Evolutionary conservation across 805 yeast genomes (phyloP), one percentile per base, ranked within the genome.

Genomic region (Saccharomycopsis selenospora): DNA sequence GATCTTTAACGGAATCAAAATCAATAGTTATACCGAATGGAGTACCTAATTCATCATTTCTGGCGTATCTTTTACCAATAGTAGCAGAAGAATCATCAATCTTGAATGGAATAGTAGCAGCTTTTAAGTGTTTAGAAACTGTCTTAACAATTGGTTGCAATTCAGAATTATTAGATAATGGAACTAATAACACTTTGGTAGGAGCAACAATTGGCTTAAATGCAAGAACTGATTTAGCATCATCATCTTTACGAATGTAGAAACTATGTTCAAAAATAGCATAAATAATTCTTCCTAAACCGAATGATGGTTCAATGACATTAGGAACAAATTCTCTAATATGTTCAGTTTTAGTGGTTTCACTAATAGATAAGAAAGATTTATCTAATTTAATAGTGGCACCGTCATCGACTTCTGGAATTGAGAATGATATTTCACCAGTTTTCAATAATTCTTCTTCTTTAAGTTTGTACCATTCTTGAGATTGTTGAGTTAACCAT

Each of bases 271-370:
- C 99, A 61, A 90, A 85, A 57, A 91, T 68, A 36, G 95, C 78
- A 72, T 93, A 93, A 56, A 93, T 73, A 66, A 95, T 88, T 73
- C 99, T 90, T 52, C 99, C 99, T 64, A 93, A 84, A 78, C 99
- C 99, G 63, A 93, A 93, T 4, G 99, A 93, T 54, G 99, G 99
- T 72, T 93, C 99, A 61, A 93, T 93, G 53, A 93, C 99, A 65
- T 86, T 89, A 54, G 99, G 99, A 57, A 87, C 86, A 71, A 71
- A 93, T 71, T 95, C 99, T 64, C 98, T 86, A 50, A 93, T 75
- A 66, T 90, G 96, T 70, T 88, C 95, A 45, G 83, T 82, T 63
- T 80, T 82, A 48, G 83, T 80, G 64, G 78, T 82, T 72, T 85
- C 80, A 59, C 77, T 86, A 62, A 93, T 88, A 56, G 73, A 73